These are phyloP conservation scores for Verticillium longisporum DNA, from an alignment of 2,329 filamentous ascomycete species.

Conservation along the genomic window DNA sequence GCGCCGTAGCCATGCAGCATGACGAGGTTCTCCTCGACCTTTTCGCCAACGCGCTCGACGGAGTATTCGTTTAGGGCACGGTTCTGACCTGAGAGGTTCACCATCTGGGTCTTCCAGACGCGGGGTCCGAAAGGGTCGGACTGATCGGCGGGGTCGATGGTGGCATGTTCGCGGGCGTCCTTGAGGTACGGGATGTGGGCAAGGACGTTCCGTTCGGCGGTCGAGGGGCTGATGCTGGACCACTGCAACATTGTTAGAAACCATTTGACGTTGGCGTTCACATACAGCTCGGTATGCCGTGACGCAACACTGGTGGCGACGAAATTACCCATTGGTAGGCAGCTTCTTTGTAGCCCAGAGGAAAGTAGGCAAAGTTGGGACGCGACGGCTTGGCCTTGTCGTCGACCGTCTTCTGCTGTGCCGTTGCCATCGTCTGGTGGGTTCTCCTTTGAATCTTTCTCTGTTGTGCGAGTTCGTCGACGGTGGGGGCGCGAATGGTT, in stretches of 20 bases:
- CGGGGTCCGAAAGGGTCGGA: slow-evolving; percentile 79
- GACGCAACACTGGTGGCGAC: background rate
- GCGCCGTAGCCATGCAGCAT: slow-evolving; percentile 97
- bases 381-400: slow-evolving; percentile 8
- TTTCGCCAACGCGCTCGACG: slow-evolving; percentile 74
- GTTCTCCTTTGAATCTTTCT: slow-evolving; percentile 6
- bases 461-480: slow-evolving; percentile 5
- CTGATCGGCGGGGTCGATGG: slow-evolving; percentile 31
- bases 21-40: slow-evolving; percentile 78
- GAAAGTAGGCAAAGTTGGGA: slow-evolving; percentile 53
- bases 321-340: slow-evolving; percentile 78
- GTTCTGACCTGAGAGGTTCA: slow-evolving; percentile 77
- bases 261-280: slow-evolving; percentile 10
- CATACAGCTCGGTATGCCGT: no score
- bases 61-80: slow-evolving; percentile 89
- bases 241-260: slow-evolving; percentile 50
- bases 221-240: slow-evolving; percentile 72
- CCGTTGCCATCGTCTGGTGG: slow-evolving; percentile 10
- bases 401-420: slow-evolving; percentile 2
- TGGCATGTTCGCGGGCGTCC: slow-evolving; percentile 63
- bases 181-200: slow-evolving; percentile 77
- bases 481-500: slow-evolving; percentile 4
- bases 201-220: slow-evolving; percentile 83
- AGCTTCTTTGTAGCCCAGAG: slow-evolving; percentile 85
- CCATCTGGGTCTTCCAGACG: slow-evolving; percentile 79